Evolutionary conservation across 768 basidiomycete genomes (phyloP), one percentile per base, ranked within the genome.

Genomic region (Termitomyces sp.): DNA sequence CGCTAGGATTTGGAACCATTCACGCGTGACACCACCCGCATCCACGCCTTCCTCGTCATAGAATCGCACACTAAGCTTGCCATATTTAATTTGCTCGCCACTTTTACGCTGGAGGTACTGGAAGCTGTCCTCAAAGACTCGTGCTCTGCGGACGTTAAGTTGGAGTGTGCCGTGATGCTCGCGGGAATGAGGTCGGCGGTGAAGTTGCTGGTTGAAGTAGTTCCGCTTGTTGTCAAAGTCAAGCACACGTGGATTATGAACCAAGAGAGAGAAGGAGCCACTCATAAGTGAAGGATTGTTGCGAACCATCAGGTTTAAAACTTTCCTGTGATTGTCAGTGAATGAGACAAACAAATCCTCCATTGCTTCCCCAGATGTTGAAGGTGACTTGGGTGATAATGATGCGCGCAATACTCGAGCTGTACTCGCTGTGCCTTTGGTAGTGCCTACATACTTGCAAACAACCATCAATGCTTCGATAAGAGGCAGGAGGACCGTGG

Each of bases 171-270:
- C 76, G 56, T 91, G 83, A 60, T 93, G 91, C 63, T 94, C 91
- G 38, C 94, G 83, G 12, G 77, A 75, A 61, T 88, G 83, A 16
- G 86, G 86, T 9, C 92, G 85, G 41, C 88, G 85, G 66, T 94
- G 94, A 7, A 97, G 78, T 66, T 95, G 93, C 68, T 96, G 94
- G 40, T 81, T 86, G 74, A 94, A 94, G 73, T 93, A 95, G 65
- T 95, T 96, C 33, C 97, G 85, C 76, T 99, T 99, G 84, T 98
- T 98, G 77, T 98, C 97, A 67, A 98, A 98, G 76, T 98, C 97
- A 53, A 99, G 82, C 22, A 98, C 94, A 29, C 93, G 86, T 44
- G 97, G 88, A 64, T 99, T 99, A 72, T 95, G 87, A 43, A 99
- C 90, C 59, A 99, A 78, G 1, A 99, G 79, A 15, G 95, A 94